These are phyloP conservation scores for Trichomonascaceae sp. DNA, from an alignment of 1,139 yeast genomes.

Conservation along the genomic window DNA sequence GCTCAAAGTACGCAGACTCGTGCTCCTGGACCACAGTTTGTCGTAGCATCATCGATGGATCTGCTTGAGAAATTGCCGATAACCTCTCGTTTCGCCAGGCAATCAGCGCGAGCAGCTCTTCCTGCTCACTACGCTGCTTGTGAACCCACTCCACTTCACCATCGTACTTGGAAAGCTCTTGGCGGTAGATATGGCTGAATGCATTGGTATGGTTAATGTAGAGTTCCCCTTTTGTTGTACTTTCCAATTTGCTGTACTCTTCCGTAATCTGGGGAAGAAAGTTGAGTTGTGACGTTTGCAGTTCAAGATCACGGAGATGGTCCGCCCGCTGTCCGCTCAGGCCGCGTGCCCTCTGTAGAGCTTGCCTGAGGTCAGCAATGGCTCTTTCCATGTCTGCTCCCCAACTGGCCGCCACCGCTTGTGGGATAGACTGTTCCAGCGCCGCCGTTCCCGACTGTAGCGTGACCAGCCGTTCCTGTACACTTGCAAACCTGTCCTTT, in stretches of 20 bases:
- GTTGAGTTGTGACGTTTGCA: too few species aligned
- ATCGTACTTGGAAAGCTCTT: constrained; percentile 25
- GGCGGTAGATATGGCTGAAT: constrained; percentile 21
- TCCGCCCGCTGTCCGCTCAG: too few species aligned
- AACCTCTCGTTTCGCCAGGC: constrained; percentile 32
- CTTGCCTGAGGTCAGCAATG: constrained; percentile 33
- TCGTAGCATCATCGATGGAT: constrained; percentile 27
- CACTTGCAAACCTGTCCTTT: constrained; percentile 30
- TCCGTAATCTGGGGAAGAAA: too few species aligned
- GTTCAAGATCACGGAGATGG: too few species aligned
- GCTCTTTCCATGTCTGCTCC: constrained; percentile 30
- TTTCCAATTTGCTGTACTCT: too few species aligned
- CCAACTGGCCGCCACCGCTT: constrained; percentile 31
- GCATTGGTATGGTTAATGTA: too few species aligned
- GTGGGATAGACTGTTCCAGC: constrained; percentile 39
- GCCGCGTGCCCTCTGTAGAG: constrained; percentile 21
- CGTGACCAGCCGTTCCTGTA: constrained; percentile 33
- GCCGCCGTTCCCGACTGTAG: constrained; percentile 29
- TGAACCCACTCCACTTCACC: constrained; percentile 31
- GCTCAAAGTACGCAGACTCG: constrained; percentile 42
- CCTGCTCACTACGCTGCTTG: constrained; percentile 31
- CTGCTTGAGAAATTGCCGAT: constrained; percentile 17
- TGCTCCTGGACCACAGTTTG: constrained; percentile 40
- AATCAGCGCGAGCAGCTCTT: constrained; percentile 32
- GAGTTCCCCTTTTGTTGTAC: too few species aligned